These are phyloP conservation scores for Porpolomopsis calyptriformis DNA, from an alignment of 768 basidiomycete genomes.

Conservation along the genomic window DNA sequence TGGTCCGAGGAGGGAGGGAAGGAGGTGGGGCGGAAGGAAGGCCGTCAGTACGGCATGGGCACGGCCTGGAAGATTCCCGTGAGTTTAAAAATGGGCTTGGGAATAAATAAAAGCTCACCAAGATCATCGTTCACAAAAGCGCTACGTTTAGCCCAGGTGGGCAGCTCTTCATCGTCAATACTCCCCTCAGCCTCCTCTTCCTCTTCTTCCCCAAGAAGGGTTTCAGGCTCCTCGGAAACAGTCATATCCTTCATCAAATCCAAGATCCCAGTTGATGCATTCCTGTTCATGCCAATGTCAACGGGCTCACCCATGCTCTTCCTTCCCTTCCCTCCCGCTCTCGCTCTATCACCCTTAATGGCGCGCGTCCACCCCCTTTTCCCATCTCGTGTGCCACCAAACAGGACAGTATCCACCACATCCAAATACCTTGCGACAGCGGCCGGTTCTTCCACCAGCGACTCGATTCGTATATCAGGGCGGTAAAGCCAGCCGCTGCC, in stretches of 20 bases:
- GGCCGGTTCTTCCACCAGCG: slow-evolving; percentile 46
- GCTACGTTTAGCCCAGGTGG: slow-evolving; percentile 63
- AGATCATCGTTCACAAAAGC: slow-evolving; percentile 46
- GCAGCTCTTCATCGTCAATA: slow-evolving; percentile 62
- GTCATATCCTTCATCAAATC: slow-evolving; percentile 15
- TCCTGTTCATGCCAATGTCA: slow-evolving; percentile 26
- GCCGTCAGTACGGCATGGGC: slow-evolving; percentile 48
- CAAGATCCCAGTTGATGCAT: slow-evolving; percentile 53
- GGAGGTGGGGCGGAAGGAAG: slow-evolving; percentile 32
- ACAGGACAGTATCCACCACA: slow-evolving; percentile 71
- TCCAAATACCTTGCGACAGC: slow-evolving; percentile 57
- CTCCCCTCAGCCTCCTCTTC: slow-evolving; percentile 25
- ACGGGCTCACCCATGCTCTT: slow-evolving; percentile 39
- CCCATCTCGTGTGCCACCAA: slow-evolving; percentile 44
- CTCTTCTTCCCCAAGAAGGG: slow-evolving; percentile 30
- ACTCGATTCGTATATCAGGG: slow-evolving; percentile 46
- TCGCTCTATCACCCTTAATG: slow-evolving; percentile 19
- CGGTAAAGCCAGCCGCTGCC: slow-evolving; percentile 77
- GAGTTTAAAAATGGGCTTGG: not conserved
- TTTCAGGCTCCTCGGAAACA: slow-evolving; percentile 38
- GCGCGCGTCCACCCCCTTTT: slow-evolving; percentile 37
- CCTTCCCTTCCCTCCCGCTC: slow-evolving; percentile 10
- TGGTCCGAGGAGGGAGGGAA: slow-evolving; percentile 19
- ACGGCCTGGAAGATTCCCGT: slow-evolving; percentile 36
- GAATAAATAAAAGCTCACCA: slow-evolving; percentile 31